Evolutionary conservation across 108 stramenopile genomes (phyloP).

Genomic region (Fragilariopsis cylindrus): DNA sequence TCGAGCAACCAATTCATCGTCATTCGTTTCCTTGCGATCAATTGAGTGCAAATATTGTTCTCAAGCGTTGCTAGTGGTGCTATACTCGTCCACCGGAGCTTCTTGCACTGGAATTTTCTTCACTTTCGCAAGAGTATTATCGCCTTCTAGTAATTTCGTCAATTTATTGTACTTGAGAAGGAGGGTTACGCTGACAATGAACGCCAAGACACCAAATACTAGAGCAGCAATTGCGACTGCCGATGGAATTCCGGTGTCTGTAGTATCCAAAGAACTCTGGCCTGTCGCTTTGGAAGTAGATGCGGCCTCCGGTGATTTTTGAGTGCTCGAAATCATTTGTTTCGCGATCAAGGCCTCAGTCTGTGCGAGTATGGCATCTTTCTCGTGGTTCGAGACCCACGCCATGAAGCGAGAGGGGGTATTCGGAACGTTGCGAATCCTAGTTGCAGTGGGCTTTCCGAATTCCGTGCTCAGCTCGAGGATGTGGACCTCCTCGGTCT

Average conservation of each 20-base stretch:
- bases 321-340: neutral
- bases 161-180: neutral
- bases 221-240: neutral
- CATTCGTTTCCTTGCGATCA: no score
- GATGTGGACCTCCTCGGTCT: slow-evolving; percentile 6
- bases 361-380: neutral
- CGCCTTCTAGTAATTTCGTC: neutral
- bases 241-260: neutral
- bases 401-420: slow-evolving; percentile 1
- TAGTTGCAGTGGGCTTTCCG: slow-evolving; percentile 1
- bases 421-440: neutral
- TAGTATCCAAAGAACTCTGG: neutral
- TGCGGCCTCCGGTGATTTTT: neutral
- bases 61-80: no score
- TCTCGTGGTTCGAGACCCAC: slow-evolving; percentile 1
- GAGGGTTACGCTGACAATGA: neutral
- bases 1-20: no score
- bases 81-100: no score
- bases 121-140: no score
- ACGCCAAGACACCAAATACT: neutral
- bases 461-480: neutral
- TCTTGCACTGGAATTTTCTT: no score
- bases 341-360: neutral
- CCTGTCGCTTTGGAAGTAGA: neutral
- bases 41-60: no score